phyloP scores from a whole-genome alignment of 257 asterid species.

The Solanum sejunctum region DNA sequence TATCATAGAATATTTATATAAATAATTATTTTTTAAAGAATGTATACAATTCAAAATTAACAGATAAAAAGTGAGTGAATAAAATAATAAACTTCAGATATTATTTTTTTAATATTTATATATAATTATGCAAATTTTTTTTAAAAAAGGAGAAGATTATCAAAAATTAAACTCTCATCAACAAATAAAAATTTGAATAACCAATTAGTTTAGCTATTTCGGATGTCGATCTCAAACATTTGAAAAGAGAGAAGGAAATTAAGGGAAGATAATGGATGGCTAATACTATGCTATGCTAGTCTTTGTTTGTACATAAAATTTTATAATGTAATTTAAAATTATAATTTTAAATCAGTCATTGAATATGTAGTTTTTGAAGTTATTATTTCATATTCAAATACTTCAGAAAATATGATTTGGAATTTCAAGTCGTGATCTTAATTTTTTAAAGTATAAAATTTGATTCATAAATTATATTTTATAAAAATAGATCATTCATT shows the following conservation, averaged over 20 bases:
- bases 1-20: too few species aligned
- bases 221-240: not conserved
- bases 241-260: not conserved
- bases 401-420: not conserved
- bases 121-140: too few species aligned
- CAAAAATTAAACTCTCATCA: not conserved
- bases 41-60: too few species aligned
- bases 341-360: too few species aligned
- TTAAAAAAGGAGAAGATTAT: too few species aligned
- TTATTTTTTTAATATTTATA: too few species aligned
- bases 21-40: too few species aligned
- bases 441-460: not conserved
- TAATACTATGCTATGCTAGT: too few species aligned
- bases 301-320: not conserved
- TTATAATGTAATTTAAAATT: not conserved
- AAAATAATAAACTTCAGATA: too few species aligned
- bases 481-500: not conserved
- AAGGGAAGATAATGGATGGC: not conserved
- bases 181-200: not conserved
- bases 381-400: not conserved
- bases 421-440: not conserved
- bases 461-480: not conserved
- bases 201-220: fast-evolving
- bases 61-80: too few species aligned
- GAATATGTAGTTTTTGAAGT: not conserved